Evolutionary conservation across 108 stramenopile species (phyloP).

Genomic region (Cyclostephanos tholiformis): DNA sequence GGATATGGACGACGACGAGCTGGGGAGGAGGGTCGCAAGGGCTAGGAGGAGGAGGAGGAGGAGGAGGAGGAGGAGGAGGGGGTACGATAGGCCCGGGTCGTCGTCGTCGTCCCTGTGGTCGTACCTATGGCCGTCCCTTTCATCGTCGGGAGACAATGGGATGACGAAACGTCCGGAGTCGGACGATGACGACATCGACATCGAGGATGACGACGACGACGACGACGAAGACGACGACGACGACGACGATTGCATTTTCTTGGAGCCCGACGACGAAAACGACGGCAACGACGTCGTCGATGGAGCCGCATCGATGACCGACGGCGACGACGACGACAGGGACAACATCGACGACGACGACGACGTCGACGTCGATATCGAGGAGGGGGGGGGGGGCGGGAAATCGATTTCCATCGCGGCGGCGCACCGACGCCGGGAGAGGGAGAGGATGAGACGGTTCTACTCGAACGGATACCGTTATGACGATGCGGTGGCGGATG

Average conservation of each 20-base stretch:
- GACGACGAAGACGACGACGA: conserved; percentile 6
- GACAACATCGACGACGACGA: conserved; percentile 8
- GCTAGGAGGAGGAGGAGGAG: not conserved
- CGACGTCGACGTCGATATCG: not conserved
- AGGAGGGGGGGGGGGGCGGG: not conserved
- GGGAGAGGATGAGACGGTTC: conserved; percentile 27
- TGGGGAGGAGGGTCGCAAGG: not conserved
- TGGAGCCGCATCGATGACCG: not conserved
- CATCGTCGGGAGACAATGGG: too few relatives aligned
- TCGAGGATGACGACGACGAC: too few relatives aligned
- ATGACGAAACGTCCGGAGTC: too few relatives aligned
- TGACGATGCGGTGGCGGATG: not conserved
- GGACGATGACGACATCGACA: too few relatives aligned
- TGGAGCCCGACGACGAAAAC: conserved; percentile 14
- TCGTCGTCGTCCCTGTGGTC: not conserved
- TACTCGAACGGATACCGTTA: conserved; percentile 30
- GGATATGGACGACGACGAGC: conserved; percentile 16
- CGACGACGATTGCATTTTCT: conserved; percentile 26
- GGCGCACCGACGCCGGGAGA: not conserved
- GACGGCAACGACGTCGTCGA: conserved; percentile 2
- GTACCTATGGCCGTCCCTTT: not conserved
- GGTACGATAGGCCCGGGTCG: not conserved
- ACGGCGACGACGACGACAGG: conserved; percentile 19
- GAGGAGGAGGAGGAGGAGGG: not conserved
- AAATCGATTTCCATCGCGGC: not conserved